Conservation (phyloP, 1,284 basidiomycete genomes). For the Leccinum variabile region DNA sequence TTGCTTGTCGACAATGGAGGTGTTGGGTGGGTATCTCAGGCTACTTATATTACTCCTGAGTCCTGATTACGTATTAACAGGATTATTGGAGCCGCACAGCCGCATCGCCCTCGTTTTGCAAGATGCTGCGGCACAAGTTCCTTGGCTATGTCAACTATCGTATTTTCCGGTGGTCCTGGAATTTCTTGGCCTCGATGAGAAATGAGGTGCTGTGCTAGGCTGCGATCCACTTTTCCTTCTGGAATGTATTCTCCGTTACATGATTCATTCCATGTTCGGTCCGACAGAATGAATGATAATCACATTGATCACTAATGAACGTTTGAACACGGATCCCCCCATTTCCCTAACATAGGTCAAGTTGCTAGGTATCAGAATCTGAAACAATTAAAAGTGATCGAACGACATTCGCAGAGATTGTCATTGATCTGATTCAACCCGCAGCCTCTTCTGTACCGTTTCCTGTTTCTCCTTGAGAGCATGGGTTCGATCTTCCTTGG, state of each 20-base stretch:
- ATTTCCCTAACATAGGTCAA: not conserved
- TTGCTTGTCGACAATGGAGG: not conserved
- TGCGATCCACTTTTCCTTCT: slow-evolving; percentile 9
- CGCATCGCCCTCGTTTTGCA: slow-evolving; percentile 12
- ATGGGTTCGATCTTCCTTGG: slow-evolving; percentile 78
- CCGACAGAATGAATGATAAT: slow-evolving; percentile 12
- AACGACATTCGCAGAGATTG: not conserved
- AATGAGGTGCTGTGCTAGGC: slow-evolving; percentile 16
- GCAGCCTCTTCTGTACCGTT: slow-evolving; percentile 50
- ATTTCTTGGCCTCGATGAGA: slow-evolving; percentile 1
- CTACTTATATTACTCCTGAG: slow-evolving; percentile 16
- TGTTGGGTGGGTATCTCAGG: not conserved
- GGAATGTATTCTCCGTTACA: slow-evolving; percentile 18
- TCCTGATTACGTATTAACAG: slow-evolving; percentile 24
- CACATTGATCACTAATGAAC: not conserved
- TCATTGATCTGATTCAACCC: slow-evolving; percentile 33
- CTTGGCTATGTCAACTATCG: slow-evolving; percentile 21
- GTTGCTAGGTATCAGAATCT: slow-evolving; percentile 10
- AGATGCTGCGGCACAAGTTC: slow-evolving; percentile 5
- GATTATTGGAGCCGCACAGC: not conserved
- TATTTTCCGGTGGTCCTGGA: slow-evolving; percentile 18
- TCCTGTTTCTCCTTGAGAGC: slow-evolving; percentile 62
- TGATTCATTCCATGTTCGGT: slow-evolving; percentile 9
- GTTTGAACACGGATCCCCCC: not conserved
- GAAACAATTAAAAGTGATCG: not conserved